phyloP scores from a whole-genome alignment of 371 early-diverging fungal genomes.

The Lichtheimia corymbifera region DNA sequence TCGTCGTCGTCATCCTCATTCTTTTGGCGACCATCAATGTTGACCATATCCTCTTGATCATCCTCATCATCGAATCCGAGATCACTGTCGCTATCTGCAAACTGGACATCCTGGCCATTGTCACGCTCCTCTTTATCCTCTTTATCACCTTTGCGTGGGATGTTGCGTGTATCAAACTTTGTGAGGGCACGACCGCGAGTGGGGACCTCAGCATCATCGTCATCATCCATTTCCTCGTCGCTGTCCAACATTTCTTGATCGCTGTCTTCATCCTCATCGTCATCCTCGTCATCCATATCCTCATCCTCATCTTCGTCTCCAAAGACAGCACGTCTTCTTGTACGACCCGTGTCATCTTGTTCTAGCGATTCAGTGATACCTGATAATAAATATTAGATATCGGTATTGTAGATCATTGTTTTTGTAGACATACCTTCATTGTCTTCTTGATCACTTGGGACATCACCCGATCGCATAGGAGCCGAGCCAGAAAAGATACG shows the following conservation, averaged over 20 bases:
- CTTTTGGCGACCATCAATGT: slow-evolving; percentile 40
- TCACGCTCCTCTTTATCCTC: slow-evolving; percentile 45
- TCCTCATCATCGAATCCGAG: slow-evolving; percentile 52
- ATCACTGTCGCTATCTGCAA: slow-evolving; percentile 79
- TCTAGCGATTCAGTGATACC: slow-evolving; percentile 39
- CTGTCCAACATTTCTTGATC: slow-evolving; percentile 47
- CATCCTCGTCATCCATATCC: slow-evolving; percentile 45
- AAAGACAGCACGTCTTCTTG: slow-evolving; percentile 63
- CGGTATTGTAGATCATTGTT: neutral
- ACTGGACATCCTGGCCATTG: slow-evolving; percentile 57
- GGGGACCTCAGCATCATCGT: slow-evolving; percentile 38
- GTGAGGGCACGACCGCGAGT: slow-evolving; percentile 48
- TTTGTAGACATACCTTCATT: slow-evolving; percentile 20
- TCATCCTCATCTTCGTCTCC: slow-evolving; percentile 44
- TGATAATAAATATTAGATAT: neutral
- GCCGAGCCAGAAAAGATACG: slow-evolving; percentile 80
- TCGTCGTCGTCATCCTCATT: slow-evolving; percentile 45
- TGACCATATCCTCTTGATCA: slow-evolving; percentile 50
- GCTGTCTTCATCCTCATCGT: slow-evolving; percentile 40
- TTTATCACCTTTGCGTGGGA: slow-evolving; percentile 48
- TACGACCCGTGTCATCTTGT: slow-evolving; percentile 48
- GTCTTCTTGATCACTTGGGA: slow-evolving; percentile 39
- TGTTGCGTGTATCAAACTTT: slow-evolving; percentile 51
- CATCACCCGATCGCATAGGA: slow-evolving; percentile 71
- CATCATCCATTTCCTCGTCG: slow-evolving; percentile 38